Evolutionary conservation across 257 asterid species (phyloP).

Genomic region (Thymus mandschuricus): DNA sequence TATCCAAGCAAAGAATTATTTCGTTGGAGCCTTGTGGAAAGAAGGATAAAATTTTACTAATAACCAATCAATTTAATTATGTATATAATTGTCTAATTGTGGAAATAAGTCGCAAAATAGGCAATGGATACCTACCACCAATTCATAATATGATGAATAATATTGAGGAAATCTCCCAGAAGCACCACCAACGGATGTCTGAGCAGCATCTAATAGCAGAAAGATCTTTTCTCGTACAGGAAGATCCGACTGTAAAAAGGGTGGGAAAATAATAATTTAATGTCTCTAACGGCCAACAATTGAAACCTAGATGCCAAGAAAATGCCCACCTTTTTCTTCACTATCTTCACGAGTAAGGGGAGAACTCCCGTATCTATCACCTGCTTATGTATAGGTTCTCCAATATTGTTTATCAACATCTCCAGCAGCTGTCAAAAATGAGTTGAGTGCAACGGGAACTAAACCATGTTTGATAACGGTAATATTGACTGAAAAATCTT

Average conservation of each 20-base stretch:
- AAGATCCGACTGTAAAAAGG: slow-evolving; percentile 65
- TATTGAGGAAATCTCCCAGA: slow-evolving; percentile 92
- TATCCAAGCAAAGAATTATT: not conserved
- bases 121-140: slow-evolving; percentile 71
- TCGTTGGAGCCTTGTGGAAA: not conserved
- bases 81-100: not conserved
- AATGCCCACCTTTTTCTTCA: slow-evolving; percentile 81
- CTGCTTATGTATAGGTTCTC: slow-evolving; percentile 90
- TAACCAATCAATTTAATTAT: slow-evolving; percentile 15
- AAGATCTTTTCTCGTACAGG: slow-evolving; percentile 86
- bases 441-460: slow-evolving; percentile 29
- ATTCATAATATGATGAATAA: slow-evolving; percentile 83
- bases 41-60: slow-evolving; percentile 8
- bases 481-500: slow-evolving; percentile 17
- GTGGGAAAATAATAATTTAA: slow-evolving; percentile 15
- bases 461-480: slow-evolving; percentile 18
- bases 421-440: slow-evolving; percentile 76
- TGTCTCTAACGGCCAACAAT: slow-evolving; percentile 20
- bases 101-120: slow-evolving; percentile 15
- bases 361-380: slow-evolving; percentile 81
- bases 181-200: slow-evolving; percentile 96
- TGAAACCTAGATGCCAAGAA: not conserved
- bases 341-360: slow-evolving; percentile 82
- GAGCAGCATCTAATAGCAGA: slow-evolving; percentile 94
- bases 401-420: slow-evolving; percentile 92